phyloP scores from a whole-genome alignment of 129 eudicot species.

The Helianthus annuus region DNA sequence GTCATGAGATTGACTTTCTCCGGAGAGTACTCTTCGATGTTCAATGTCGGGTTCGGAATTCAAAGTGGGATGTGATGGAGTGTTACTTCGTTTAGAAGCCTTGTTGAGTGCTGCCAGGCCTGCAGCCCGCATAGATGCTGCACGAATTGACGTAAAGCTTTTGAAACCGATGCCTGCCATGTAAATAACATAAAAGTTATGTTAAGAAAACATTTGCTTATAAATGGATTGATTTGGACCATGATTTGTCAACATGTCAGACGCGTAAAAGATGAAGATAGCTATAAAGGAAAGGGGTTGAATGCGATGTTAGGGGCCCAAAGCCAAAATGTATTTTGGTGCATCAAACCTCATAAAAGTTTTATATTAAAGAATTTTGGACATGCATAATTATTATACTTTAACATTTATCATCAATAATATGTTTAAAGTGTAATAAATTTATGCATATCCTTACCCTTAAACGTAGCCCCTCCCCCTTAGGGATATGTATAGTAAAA shows the following conservation, averaged over 20 bases:
- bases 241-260: background rate
- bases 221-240: background rate
- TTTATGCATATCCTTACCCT: background rate
- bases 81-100: conserved; percentile 31
- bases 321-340: background rate
- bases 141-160: conserved; percentile 60
- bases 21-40: conserved; percentile 22
- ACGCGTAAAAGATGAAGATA: background rate
- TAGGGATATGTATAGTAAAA: background rate
- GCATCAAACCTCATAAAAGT: background rate
- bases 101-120: conserved; percentile 65
- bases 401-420: background rate
- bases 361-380: background rate
- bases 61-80: conserved; percentile 19
- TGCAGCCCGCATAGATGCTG: conserved; percentile 67
- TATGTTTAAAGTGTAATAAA: background rate
- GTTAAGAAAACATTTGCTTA: background rate
- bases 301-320: background rate
- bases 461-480: background rate
- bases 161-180: conserved; percentile 28
- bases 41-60: conserved; percentile 28
- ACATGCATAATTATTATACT: background rate
- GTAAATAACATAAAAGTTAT: conserved; percentile 13
- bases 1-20: conserved; percentile 29
- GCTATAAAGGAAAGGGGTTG: background rate